These are phyloP conservation scores for Phialophora tarda DNA, from an alignment of 2,329 filamentous ascomycete genomes.

Conservation along the genomic window DNA sequence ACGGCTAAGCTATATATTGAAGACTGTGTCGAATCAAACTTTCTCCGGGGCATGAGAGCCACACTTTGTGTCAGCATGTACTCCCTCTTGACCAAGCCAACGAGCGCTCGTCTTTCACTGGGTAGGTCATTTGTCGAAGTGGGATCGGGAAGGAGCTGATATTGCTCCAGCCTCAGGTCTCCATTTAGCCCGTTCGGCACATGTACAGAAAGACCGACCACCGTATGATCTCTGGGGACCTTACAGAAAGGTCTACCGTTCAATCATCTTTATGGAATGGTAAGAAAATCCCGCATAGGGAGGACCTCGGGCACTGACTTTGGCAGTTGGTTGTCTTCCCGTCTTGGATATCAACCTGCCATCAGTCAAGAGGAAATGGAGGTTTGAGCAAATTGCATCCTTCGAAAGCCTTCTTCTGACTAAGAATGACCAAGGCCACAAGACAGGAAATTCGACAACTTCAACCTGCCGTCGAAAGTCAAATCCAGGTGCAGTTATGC, in stretches of 20 bases:
- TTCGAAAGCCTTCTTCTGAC: not conserved
- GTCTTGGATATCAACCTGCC: slow-evolving; percentile 16
- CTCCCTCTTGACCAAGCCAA: slow-evolving; percentile 14
- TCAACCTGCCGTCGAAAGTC: slow-evolving; percentile 5
- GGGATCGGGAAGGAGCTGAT: not conserved
- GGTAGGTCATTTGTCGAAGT: not conserved
- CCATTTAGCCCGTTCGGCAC: slow-evolving; percentile 13
- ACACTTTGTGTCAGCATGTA: slow-evolving; percentile 19
- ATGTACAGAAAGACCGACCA: slow-evolving; percentile 14
- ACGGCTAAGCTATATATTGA: slow-evolving; percentile 13
- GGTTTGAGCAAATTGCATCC: not conserved
- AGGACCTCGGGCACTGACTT: not conserved
- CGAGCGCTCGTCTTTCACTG: slow-evolving; percentile 9
- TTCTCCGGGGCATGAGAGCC: slow-evolving; percentile 16
- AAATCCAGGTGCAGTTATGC: slow-evolving; percentile 18
- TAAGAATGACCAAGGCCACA: not conserved
- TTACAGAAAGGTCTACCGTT: slow-evolving; percentile 13
- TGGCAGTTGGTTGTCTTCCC: slow-evolving; percentile 12
- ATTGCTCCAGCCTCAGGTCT: not conserved
- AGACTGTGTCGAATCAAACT: slow-evolving; percentile 16
- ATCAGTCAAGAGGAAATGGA: slow-evolving; percentile 17
- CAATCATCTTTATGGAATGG: slow-evolving; percentile 21
- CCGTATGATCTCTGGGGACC: not conserved
- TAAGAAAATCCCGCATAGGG: not conserved
- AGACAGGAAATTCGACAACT: not conserved